Percentiles rank a stretch among this genome's conserved stretches.
These are phyloP conservation scores for Leishmania lainsoni DNA, from an alignment of 208 protist genomes.

Conservation along the genomic window DNA sequence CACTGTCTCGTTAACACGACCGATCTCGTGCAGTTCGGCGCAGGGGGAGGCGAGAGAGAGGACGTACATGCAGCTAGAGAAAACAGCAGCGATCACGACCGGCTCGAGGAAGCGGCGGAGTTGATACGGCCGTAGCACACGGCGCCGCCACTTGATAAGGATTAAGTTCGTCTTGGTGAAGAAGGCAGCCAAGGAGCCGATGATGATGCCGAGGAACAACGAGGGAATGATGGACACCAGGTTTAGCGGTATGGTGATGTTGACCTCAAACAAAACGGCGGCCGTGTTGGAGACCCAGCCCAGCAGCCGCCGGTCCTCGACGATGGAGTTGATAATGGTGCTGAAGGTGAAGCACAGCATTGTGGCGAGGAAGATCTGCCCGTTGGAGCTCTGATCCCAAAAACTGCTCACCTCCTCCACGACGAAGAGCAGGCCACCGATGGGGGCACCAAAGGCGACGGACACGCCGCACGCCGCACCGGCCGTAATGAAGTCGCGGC, in stretches of 20 bases:
- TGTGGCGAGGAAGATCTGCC: slow-evolving; percentile 93
- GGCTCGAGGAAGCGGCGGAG: slow-evolving; percentile 76
- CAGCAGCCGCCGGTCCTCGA: slow-evolving; percentile 74
- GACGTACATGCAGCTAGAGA: slow-evolving; percentile 57
- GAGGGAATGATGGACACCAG: slow-evolving; percentile 84
- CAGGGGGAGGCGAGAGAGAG: slow-evolving; percentile 54
- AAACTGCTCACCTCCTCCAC: slow-evolving; percentile 95
- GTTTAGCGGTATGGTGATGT: slow-evolving; percentile 86
- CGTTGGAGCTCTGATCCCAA: slow-evolving; percentile 91
- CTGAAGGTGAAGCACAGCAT: slow-evolving; percentile 90
- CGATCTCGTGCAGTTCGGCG: slow-evolving; percentile 37
- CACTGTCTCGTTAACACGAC: slow-evolving; percentile 35
- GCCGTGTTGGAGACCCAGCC: slow-evolving; percentile 86
- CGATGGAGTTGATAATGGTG: slow-evolving; percentile 78
- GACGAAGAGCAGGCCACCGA: slow-evolving; percentile 96
- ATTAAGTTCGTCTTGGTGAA: slow-evolving; percentile 92
- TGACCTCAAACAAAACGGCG: slow-evolving; percentile 89
- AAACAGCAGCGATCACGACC: slow-evolving; percentile 61
- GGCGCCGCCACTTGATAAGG: slow-evolving; percentile 74
- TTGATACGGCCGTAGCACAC: slow-evolving; percentile 48
- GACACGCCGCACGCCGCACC: slow-evolving; percentile 95
- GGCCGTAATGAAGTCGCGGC: slow-evolving; percentile 93
- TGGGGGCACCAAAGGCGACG: slow-evolving; percentile 95
- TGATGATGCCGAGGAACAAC: slow-evolving; percentile 82
- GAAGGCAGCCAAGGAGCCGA: slow-evolving; percentile 80